Conservation (phyloP, 345 rosid genomes). For the Cardiospermum halicacabum region DNA sequence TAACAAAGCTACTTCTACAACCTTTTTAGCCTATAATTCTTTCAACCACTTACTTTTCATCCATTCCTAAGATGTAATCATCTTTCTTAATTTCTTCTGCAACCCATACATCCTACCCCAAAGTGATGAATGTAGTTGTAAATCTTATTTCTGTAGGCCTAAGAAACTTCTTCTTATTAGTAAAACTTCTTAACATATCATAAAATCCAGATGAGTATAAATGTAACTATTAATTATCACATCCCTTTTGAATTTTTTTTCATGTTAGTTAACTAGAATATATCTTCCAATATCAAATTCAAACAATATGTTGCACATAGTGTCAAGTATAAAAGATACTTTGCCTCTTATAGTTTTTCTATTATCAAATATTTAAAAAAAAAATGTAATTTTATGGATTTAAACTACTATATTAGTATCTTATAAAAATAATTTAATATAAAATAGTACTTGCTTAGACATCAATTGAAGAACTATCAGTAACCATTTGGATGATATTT, state of each 20-base stretch:
- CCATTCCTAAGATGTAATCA: background rate
- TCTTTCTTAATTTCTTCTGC: background rate
- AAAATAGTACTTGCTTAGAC: background rate
- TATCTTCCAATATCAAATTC: background rate
- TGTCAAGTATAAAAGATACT: background rate
- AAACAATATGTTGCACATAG: background rate
- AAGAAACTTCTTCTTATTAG: background rate
- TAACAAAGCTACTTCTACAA: background rate
- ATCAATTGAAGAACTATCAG: background rate
- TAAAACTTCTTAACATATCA: no score
- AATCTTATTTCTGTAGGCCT: background rate
- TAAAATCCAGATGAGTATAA: no score
- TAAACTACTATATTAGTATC: no score
- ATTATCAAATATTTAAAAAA: no score
- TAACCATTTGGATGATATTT: slow-evolving; percentile 12
- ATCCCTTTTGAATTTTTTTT: background rate
- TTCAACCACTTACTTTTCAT: background rate
- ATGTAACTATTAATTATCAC: no score
- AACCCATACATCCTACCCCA: background rate
- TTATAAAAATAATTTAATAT: no score
- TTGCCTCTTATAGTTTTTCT: background rate
- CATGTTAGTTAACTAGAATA: no score
- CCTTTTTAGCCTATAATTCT: background rate
- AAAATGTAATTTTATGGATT: no score
- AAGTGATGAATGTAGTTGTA: background rate